Evolutionary conservation across 1,139 yeast species (phyloP).

Genomic region (Pneumocystis murina): DNA sequence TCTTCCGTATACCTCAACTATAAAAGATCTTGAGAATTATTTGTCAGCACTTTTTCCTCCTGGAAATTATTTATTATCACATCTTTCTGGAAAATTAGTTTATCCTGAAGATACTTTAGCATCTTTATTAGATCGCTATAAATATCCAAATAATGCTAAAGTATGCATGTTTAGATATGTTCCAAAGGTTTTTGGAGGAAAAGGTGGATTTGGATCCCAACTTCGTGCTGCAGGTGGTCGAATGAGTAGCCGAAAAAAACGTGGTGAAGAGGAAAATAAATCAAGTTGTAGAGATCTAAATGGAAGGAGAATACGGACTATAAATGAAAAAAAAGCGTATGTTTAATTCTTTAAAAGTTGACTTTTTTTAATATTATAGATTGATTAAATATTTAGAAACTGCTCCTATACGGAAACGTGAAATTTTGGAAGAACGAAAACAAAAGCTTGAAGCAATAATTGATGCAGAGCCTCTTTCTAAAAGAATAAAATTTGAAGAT

Average conservation of each 20-base stretch:
- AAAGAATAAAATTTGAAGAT: neutral
- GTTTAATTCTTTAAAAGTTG: neutral
- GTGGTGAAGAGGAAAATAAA: slow-evolving; percentile 17
- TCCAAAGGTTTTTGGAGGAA: slow-evolving; percentile 32
- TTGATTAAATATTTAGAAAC: neutral
- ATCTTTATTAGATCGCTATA: neutral
- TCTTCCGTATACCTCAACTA: neutral
- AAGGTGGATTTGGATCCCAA: slow-evolving; percentile 38
- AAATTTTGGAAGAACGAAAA: neutral
- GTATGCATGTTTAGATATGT: neutral
- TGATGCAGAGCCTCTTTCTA: neutral
- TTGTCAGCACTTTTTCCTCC: neutral
- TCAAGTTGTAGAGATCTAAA: slow-evolving; percentile 25
- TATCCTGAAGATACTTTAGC: neutral
- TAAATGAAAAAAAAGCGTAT: slow-evolving; percentile 24
- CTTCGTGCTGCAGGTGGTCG: slow-evolving; percentile 29
- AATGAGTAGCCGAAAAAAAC: slow-evolving; percentile 21
- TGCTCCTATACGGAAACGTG: neutral
- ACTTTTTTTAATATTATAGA: neutral
- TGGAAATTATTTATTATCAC: neutral
- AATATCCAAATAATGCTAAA: neutral
- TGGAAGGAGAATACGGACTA: slow-evolving; percentile 26
- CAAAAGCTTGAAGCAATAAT: neutral
- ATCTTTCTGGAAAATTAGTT: neutral
- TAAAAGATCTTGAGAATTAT: neutral